phyloP scores from a whole-genome alignment of 768 basidiomycete species.

The Botryobasidium botryosum region DNA sequence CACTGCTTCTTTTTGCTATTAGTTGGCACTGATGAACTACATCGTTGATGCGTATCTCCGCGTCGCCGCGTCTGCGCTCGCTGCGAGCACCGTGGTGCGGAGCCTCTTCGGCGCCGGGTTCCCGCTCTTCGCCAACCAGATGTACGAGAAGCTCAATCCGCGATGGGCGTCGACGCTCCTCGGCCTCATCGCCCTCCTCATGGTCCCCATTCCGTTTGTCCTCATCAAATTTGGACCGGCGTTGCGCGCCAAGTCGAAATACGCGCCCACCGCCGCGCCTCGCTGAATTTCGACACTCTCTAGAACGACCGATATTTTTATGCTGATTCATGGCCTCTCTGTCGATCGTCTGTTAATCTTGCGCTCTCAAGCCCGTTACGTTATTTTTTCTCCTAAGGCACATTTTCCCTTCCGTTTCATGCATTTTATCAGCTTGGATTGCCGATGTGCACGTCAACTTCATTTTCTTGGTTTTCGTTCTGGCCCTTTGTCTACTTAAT shows the following conservation, averaged over 20 bases:
- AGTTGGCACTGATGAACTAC: conserved; percentile 1
- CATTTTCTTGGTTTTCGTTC: no score
- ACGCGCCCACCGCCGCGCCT: no score
- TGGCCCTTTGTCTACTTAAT: no score
- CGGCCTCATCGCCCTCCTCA: conserved; percentile 20
- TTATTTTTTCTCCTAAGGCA: no score
- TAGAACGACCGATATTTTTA: no score
- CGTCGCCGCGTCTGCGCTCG: conserved; percentile 15
- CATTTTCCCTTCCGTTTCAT: no score
- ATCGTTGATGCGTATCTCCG: conserved; percentile 10
- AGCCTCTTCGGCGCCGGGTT: conserved; percentile 12
- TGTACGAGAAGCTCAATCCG: conserved; percentile 19
- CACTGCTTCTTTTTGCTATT: neutral
- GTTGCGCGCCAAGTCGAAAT: conserved; percentile 16
- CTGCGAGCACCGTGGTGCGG: conserved; percentile 15
- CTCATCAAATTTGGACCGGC: conserved; percentile 22
- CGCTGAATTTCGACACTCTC: no score
- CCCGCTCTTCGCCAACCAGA: conserved; percentile 17
- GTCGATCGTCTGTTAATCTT: no score
- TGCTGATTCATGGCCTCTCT: no score
- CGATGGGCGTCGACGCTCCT: conserved; percentile 22
- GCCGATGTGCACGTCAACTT: no score
- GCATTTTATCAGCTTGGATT: no score
- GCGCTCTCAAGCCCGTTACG: no score
- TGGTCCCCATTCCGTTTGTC: conserved; percentile 21